Evolutionary conservation across 2,329 filamentous ascomycete genomes (phyloP).

Genomic region (Proliferodiscus dingleyae): DNA sequence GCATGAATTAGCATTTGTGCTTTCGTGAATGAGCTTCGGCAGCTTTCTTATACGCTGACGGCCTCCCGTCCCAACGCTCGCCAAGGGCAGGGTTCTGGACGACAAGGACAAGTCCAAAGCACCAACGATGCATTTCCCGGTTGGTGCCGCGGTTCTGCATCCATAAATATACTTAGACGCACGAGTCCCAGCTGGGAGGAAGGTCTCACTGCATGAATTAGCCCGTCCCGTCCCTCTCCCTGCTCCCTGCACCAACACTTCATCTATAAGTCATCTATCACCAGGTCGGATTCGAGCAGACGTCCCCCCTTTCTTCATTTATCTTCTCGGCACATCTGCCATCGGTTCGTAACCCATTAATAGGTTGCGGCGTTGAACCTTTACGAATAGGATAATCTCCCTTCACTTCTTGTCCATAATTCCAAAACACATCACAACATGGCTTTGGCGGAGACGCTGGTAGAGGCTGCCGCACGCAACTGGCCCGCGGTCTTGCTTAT

Average conservation of each 20-base stretch:
- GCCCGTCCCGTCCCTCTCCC: background rate
- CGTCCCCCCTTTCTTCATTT: background rate
- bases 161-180: background rate
- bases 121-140: background rate
- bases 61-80: background rate
- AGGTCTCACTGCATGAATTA: background rate
- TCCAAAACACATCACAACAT: background rate
- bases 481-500: constrained; percentile 38
- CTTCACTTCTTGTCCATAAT: background rate
- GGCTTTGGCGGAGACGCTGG: constrained; percentile 21
- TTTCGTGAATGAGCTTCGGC: background rate
- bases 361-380: too few species aligned
- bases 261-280: background rate
- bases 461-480: constrained; percentile 28
- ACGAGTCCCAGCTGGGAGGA: background rate
- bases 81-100: background rate
- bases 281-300: background rate
- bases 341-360: too few species aligned
- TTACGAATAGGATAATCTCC: too few species aligned
- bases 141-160: background rate
- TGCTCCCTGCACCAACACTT: background rate
- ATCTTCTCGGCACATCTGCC: background rate
- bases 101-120: too few species aligned
- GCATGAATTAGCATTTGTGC: background rate
- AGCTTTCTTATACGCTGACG: constrained; percentile 13